phyloP scores from a whole-genome alignment of 345 rosid genomes.

The Turritis glabra region DNA sequence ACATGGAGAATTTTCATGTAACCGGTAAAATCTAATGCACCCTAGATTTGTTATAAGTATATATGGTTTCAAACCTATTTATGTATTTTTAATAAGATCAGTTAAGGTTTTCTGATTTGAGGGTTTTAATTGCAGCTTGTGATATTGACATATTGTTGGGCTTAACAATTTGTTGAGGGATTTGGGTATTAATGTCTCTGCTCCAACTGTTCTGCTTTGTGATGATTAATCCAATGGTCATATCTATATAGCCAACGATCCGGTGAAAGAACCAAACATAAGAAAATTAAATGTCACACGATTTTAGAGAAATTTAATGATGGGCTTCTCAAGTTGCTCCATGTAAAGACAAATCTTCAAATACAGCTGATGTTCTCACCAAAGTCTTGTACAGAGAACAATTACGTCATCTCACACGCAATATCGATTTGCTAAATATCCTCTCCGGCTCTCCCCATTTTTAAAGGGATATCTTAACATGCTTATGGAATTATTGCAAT shows the following conservation, averaged over 20 bases:
- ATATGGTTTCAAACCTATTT: background rate
- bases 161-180: background rate
- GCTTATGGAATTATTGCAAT: background rate
- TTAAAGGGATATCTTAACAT: constrained; percentile 20
- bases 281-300: background rate
- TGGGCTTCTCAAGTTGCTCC: constrained; percentile 2
- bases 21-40: background rate
- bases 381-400: constrained; percentile 1
- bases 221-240: background rate
- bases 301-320: background rate
- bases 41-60: background rate
- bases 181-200: background rate
- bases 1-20: too few relatives aligned
- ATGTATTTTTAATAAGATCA: too few relatives aligned
- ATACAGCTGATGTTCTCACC: background rate
- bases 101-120: too few relatives aligned
- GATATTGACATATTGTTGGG: background rate
- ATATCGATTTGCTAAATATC: constrained; percentile 8
- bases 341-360: background rate
- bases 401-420: constrained; percentile 15
- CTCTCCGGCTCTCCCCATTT: background rate
- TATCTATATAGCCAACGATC: background rate
- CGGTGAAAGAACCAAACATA: background rate
- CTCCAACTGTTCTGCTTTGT: constrained; percentile 4
- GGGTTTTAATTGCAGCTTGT: background rate